These are phyloP conservation scores for Lolium rigidum DNA, from an alignment of 176 grass and related monocot genomes.

Conservation along the genomic window DNA sequence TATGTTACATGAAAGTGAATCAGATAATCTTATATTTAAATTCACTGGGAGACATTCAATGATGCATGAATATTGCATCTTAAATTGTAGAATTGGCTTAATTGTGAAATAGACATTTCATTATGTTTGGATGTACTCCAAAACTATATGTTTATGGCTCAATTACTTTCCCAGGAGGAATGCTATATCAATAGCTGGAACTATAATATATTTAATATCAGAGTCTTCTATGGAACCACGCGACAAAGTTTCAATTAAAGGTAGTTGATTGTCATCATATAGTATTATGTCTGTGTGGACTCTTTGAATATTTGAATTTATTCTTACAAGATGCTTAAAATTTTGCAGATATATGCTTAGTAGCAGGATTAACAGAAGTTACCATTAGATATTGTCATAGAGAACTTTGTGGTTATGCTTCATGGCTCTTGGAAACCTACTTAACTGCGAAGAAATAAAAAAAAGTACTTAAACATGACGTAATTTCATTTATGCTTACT, in stretches of 20 bases:
- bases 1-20: neutral
- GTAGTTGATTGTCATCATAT: slow-evolving; percentile 4
- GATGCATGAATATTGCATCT: neutral
- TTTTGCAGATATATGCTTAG: slow-evolving; percentile 30
- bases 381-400: slow-evolving; percentile 22
- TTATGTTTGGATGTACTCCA: neutral
- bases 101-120: neutral
- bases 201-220: slow-evolving; percentile 38
- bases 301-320: neutral
- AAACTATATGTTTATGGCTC: neutral
- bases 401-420: slow-evolving; percentile 2
- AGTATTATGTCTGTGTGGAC: neutral
- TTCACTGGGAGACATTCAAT: neutral
- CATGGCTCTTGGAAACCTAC: slow-evolving; percentile 22
- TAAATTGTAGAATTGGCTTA: neutral
- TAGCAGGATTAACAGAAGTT: slow-evolving; percentile 5
- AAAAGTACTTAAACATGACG: neutral
- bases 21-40: neutral
- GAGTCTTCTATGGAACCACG: neutral
- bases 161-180: neutral
- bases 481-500: neutral
- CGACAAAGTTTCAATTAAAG: slow-evolving; percentile 6
- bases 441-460: neutral
- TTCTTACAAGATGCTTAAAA: neutral
- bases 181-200: slow-evolving; percentile 15